Evolutionary conservation across 768 basidiomycete genomes (phyloP).

Genomic region (Crassisporium funariophilum): DNA sequence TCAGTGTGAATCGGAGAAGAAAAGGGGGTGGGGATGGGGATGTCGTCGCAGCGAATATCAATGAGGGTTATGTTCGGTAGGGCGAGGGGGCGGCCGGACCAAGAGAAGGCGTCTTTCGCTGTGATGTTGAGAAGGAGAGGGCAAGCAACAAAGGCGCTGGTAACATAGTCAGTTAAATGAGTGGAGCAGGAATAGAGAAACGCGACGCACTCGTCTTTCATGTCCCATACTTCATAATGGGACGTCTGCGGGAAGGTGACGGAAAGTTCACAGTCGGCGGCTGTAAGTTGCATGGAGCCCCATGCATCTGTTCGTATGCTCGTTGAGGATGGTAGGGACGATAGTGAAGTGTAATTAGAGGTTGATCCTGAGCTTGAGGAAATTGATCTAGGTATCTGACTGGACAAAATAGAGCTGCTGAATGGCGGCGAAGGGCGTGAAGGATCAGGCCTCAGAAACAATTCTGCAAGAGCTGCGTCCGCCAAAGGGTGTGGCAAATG

Average conservation of each 20-base stretch:
- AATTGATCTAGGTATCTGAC: background rate
- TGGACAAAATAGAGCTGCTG: background rate
- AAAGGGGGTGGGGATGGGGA: constrained; percentile 19
- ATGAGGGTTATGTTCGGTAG: constrained; percentile 34
- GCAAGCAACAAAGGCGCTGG: constrained; percentile 27
- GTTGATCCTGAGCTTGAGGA: background rate
- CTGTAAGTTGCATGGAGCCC: constrained; percentile 27
- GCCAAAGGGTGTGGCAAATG: constrained; percentile 12
- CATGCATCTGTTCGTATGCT: constrained; percentile 22
- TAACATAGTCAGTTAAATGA: background rate
- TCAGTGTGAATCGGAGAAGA: constrained; percentile 13
- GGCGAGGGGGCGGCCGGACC: constrained; percentile 30
- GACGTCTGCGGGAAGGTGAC: constrained; percentile 31
- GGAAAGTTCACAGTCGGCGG: constrained; percentile 28
- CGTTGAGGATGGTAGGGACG: constrained; percentile 7
- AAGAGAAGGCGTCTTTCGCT: constrained; percentile 30
- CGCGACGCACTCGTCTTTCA: constrained; percentile 31
- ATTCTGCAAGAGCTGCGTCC: too few relatives aligned
- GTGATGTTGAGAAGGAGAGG: constrained; percentile 34
- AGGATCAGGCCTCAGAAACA: background rate
- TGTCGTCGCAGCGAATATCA: constrained; percentile 33
- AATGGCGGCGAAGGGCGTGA: background rate
- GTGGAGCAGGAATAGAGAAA: background rate
- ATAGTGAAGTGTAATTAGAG: too few relatives aligned
- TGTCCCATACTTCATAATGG: constrained; percentile 40